Base-by-base conservation (phyloP, 2,329 filamentous ascomycete species). In the Leptographium flavum region DNA sequence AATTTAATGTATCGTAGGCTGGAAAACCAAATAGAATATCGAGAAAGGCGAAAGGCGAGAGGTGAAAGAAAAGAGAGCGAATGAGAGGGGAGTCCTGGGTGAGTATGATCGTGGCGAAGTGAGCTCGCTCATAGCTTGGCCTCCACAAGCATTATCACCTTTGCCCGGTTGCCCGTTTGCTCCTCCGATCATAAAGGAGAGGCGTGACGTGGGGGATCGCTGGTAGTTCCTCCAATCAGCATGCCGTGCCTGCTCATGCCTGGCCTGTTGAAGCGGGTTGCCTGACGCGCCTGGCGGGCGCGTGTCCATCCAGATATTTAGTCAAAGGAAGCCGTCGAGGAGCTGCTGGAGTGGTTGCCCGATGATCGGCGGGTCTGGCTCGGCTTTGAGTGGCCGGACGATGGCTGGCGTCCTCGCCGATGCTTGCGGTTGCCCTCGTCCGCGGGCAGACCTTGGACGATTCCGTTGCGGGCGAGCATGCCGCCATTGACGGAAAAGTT, bases 401-500 rank as follows among this genome's bases (percentile, higher is more conserved):
- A 43, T 64, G 65, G 7, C 69, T 71, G 71, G 50, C 71, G 60
- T 39, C 52, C 48, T 62, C 71, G 71, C 53, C 66, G 60, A 49
- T 68, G 65, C 53, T 67, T 73, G 57, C 63, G 63, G 49, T 57
- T 63, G 45, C 74, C 64, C 52, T 70, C 66, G 53, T 69, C 67
- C 46, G 69, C 73, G 14, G 77, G 77, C 32, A 81, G 68, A 42
- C 77, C 77, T 62, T 81, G 77, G 51, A 81, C 76, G 50, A 81
- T 79, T 37, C 77, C 77, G 57, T 81, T 81, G 52, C 76, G 73
- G 50, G 76, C 77, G 51, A 81, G 69, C 87, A 94, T 94, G 60
- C 90, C 90, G 56, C 93, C 87, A 60, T 94, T 95, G 63, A 93
- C 85, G 46, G 87, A 94, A 67, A 95, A 95, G 71, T 94, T 94